Evolutionary conservation across 371 early-diverging fungal genomes (phyloP), one percentile per base, ranked within the genome.

Genomic region (Lichtheimia ornata): DNA sequence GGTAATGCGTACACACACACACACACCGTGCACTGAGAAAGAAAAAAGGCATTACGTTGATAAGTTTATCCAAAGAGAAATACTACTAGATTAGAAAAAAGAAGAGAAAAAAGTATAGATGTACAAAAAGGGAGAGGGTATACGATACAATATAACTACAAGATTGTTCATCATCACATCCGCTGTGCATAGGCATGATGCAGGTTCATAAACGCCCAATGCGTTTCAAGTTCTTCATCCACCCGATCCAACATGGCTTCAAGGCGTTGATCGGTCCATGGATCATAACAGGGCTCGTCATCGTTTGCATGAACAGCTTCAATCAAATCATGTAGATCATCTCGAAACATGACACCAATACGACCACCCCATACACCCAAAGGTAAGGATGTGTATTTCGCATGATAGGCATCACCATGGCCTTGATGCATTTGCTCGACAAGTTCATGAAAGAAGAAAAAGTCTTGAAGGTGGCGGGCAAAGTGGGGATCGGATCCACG

Each of bases 311-410:
- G 67, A 17, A 65, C 41, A 11, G 63, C 59, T 30, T 72, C 74
- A 3, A 71, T 65, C 14, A 79, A 53, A 24, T 55, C 42, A 47
- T 73, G 64, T 4, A 74, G 54, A 53, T 79, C 80, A 25, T 79
- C 76, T 41, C 69, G 61, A 53, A 79, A 76, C 61, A 79, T 65
- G 24, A 76, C 72, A 13, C 80, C 80, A 27, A 79, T 50, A 22
- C 71, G 62, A 22, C 80, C 80, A 12, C 74, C 80, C 80, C 80
- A 79, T n/a, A 72, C 65, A 14, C 80, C 80, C 22, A 79, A 27
- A 0, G 80, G 80, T 17, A 79, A 53, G 14, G 80, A 79, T 9
- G 66, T 70, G 35, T 79, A 79, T 24, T 65, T 70, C 4, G 58
- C 53, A 50, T 71, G 62, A 52, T 59, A 59, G 9, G 60, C 60